Conservation (phyloP, 2,329 filamentous ascomycete genomes). For the Sporothrix brasiliensis region DNA sequence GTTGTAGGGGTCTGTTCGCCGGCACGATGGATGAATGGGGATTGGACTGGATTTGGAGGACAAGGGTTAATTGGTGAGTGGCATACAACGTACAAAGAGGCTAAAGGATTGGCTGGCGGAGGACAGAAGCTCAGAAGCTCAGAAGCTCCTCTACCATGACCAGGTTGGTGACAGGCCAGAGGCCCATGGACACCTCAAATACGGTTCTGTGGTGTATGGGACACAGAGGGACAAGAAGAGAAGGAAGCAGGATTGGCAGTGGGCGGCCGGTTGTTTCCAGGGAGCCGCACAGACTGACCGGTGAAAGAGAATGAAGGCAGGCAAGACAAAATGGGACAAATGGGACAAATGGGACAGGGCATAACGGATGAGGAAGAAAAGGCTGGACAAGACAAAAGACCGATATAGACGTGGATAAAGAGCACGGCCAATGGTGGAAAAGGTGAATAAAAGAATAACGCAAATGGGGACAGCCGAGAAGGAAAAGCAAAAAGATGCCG, state of each 20-base stretch:
- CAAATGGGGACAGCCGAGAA: neutral
- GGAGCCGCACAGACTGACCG: conserved; percentile 6
- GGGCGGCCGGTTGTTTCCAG: neutral
- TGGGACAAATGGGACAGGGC: neutral
- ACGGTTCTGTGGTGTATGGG: neutral
- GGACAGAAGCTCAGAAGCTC: too few species aligned
- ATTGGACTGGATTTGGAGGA: neutral
- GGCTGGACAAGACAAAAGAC: neutral
- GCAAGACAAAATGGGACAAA: neutral
- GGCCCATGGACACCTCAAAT: neutral
- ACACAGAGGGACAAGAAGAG: neutral
- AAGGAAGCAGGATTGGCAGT: neutral
- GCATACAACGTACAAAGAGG: neutral
- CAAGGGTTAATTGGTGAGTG: neutral
- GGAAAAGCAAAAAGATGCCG: neutral
- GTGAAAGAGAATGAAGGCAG: neutral
- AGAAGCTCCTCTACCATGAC: neutral
- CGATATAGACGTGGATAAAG: neutral
- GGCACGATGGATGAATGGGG: conserved; percentile 21
- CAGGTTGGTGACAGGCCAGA: neutral
- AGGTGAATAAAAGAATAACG: neutral
- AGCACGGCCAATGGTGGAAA: neutral
- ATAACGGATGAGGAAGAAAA: neutral
- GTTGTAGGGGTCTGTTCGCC: conserved; percentile 23
- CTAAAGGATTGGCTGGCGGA: neutral